Conservation (phyloP, 345 rosid species). For the sweet orange (Citrus sinensis) region DVS_A1.0 CM039169.1:17864501-17865000, state of each 20-base stretch:
- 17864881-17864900: constrained; percentile 30
- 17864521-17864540: background rate
- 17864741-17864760: background rate
- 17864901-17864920: constrained; percentile 52
- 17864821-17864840: constrained; percentile 59
- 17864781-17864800: constrained; percentile 53
- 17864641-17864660: background rate
- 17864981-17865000: constrained; percentile 63
- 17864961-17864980: constrained; percentile 54
- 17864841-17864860: constrained; percentile 46
- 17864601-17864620: background rate
- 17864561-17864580: background rate
- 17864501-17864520: background rate
- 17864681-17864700: background rate
- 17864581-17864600: background rate
- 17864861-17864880: constrained; percentile 21
- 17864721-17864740: background rate
- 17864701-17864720: background rate
- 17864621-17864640: background rate
- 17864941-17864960: constrained; percentile 41
- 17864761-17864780: background rate
- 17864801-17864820: constrained; percentile 52
- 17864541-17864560: background rate
- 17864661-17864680: background rate
- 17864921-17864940: constrained; percentile 53